Evolutionary conservation across 83 land plant genomes (phyloP).

Genomic region (Diphasiastrum complanatum): DNA sequence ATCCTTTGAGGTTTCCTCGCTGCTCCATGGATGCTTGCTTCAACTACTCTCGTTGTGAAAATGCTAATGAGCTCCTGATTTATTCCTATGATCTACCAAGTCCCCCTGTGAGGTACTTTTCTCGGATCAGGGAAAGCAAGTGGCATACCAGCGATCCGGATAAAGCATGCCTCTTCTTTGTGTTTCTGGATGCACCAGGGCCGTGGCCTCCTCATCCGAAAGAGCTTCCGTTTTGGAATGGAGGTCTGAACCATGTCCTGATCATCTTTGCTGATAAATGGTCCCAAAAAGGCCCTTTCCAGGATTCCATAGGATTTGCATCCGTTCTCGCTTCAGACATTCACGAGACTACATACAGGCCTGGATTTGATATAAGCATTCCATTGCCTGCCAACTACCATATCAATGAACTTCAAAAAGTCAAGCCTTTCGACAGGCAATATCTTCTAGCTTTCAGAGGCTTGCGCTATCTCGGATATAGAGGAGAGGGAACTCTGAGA

Average conservation of each 20-base stretch:
- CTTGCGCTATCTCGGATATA: conserved; percentile 21
- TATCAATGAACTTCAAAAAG: conserved; percentile 8
- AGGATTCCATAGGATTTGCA: conserved; percentile 21
- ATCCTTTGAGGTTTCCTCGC: conserved; percentile 21
- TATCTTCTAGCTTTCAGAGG: conserved; percentile 32
- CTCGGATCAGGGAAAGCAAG: background rate
- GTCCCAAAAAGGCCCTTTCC: conserved; percentile 1
- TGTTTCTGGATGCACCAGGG: conserved; percentile 13
- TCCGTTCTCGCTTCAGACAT: conserved; percentile 16
- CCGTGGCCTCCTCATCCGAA: conserved; percentile 9
- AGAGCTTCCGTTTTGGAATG: conserved; percentile 29
- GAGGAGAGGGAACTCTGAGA: conserved; percentile 26
- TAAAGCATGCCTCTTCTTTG: conserved; percentile 33
- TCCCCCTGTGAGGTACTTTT: conserved; percentile 27
- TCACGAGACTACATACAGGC: conserved; percentile 24
- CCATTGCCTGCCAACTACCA: conserved; percentile 25
- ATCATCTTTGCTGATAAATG: conserved; percentile 34
- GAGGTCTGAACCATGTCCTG: conserved; percentile 30
- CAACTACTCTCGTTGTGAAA: conserved; percentile 29
- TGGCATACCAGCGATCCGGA: conserved; percentile 28
- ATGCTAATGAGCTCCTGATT: conserved; percentile 20
- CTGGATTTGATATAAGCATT: conserved; percentile 32
- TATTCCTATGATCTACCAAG: conserved; percentile 18
- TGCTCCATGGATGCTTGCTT: conserved; percentile 40
- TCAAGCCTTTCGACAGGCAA: conserved; percentile 26